Evolutionary conservation across 1,284 basidiomycete genomes (phyloP), one percentile per base, ranked within the genome.

Genomic region (Sanghuangporus sanghuang): DNA sequence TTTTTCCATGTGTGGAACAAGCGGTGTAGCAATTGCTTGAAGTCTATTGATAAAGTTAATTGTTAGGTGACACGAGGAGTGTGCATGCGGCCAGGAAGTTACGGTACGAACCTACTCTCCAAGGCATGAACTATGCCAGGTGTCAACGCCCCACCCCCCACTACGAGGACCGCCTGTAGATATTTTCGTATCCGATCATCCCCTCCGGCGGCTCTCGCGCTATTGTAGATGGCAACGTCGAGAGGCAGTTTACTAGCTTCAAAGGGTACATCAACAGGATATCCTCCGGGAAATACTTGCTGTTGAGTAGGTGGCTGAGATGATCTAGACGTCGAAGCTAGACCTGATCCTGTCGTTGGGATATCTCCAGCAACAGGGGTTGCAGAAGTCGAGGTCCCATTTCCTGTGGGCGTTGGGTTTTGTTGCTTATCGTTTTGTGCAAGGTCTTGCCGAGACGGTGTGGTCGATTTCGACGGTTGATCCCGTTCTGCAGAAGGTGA

Each of bases 211-310:
- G 92, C 88, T 8, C 94, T 82, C 16, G 96, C 87, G 64, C 92
- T 92, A 69, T 96, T 95, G 74, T 95, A 94, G 66, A 98, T 92
- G 2, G 96, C 97, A 11, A 93, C 91, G 72, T 99, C 97, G 60
- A 99, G 81, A 0, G 96, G 93, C 46, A 96, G 82, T 74, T 95
- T 95, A 74, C 89, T 88, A 35, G 96, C 90, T 76, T 98, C 96
- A 68, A 83, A 87, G 62, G 81, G 81, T 6, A 95, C 84, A 72
- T 96, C 93, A 69, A 95, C 87, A 14, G 80, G 76, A 64, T 76
- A 61, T 66, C 72, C 65, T 61, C 71, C 68, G 66, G 68, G 67
- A 59, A 72, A 76, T 44, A 54, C 42, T 59, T 42, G 62, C 4
- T 12, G 42, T 23, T 52, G 42, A n/a, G 18, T 14, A 39, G 42